Conservation (phyloP, 345 rosid genomes). For the Noccaea bulbosa region DNA sequence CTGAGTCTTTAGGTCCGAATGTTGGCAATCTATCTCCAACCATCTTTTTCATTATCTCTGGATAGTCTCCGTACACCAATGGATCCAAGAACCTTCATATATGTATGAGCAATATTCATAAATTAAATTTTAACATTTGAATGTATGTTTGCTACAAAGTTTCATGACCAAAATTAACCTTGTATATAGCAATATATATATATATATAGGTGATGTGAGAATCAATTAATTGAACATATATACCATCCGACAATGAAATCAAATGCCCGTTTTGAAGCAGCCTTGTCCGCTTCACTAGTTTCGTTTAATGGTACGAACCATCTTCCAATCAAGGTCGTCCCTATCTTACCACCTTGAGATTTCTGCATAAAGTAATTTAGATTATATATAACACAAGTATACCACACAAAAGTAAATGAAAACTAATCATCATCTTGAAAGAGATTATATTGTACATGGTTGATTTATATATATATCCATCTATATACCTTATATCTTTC, state of each 20-base stretch:
- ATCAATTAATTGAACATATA: not conserved
- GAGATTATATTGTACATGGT: too few species aligned
- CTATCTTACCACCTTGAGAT: conserved; percentile 33
- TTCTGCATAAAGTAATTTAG: conserved; percentile 6
- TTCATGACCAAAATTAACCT: not conserved
- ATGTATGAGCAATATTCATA: not conserved
- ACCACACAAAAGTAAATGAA: not conserved
- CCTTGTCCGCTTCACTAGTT: conserved; percentile 14
- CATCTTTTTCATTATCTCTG: conserved; percentile 9
- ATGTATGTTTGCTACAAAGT: not conserved
- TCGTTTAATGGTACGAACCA: conserved; percentile 29
- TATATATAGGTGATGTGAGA: too few species aligned
- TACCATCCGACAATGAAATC: conserved; percentile 43
- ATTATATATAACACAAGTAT: not conserved
- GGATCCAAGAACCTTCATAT: conserved; percentile 38
- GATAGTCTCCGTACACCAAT: conserved; percentile 36
- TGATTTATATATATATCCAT: too few species aligned
- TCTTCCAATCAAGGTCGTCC: conserved; percentile 29
- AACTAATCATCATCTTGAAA: too few species aligned
- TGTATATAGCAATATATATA: not conserved
- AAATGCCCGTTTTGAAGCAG: conserved; percentile 36
- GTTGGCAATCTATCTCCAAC: conserved; percentile 34
- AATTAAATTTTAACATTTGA: too few species aligned
- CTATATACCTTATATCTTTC: conserved; percentile 32
- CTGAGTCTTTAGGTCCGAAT: conserved; percentile 26